These are phyloP conservation scores for Fistulina hepatica DNA, from an alignment of 1,284 basidiomycete genomes.

Conservation along the genomic window DNA sequence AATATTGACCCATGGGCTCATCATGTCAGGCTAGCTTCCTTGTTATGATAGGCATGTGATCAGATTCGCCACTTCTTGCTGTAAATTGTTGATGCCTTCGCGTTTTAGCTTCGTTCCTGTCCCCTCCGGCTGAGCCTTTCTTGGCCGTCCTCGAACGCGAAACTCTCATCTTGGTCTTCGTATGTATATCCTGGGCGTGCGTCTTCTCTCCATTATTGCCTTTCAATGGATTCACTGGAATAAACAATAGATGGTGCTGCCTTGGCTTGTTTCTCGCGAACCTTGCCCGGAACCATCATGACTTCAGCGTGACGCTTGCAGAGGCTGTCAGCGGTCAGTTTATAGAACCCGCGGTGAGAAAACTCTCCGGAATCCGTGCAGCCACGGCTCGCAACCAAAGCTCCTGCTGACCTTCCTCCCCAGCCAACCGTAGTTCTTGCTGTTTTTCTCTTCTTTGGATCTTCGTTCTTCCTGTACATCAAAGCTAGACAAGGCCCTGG, in stretches of 20 bases:
- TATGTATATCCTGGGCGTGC: slow-evolving; percentile 51
- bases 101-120: slow-evolving; percentile 46
- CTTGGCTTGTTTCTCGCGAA: slow-evolving; percentile 57
- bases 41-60: slow-evolving; percentile 44
- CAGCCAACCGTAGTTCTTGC: slow-evolving; percentile 52
- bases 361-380: neutral
- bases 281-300: slow-evolving; percentile 39
- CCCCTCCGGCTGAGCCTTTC: slow-evolving; percentile 60
- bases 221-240: slow-evolving; percentile 4
- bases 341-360: slow-evolving; percentile 45
- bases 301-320: slow-evolving; percentile 27
- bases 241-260: slow-evolving; percentile 46
- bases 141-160: slow-evolving; percentile 62
- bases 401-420: neutral
- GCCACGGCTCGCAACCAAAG: too few relatives aligned
- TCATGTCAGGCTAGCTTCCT: slow-evolving; percentile 48
- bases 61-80: slow-evolving; percentile 2
- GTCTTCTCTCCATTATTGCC: slow-evolving; percentile 19
- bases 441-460: slow-evolving; percentile 59
- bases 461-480: slow-evolving; percentile 49
- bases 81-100: slow-evolving; percentile 2
- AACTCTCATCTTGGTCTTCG: slow-evolving; percentile 44
- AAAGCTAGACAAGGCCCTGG: slow-evolving; percentile 32
- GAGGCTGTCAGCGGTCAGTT: slow-evolving; percentile 41
- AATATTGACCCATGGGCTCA: slow-evolving; percentile 7